A percentile compares a stretch with the other conserved stretches of the same genome.
phyloP scores from a whole-genome alignment of 306 rosid genomes.

The Vicia faba region DNA sequence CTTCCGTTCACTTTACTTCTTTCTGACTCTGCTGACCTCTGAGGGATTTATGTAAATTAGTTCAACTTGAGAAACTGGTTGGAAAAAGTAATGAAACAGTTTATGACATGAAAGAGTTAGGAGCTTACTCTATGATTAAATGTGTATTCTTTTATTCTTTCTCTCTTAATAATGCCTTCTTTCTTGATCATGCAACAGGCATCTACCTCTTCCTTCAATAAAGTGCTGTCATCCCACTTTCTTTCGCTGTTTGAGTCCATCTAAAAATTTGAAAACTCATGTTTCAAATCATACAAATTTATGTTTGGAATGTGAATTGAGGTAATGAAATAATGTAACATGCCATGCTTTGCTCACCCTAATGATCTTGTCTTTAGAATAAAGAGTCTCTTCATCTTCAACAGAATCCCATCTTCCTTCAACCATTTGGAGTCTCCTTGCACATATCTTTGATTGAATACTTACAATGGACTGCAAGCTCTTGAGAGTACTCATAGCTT shows the following conservation, averaged over 20 bases:
- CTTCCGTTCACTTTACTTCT: no score
- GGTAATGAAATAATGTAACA: no score
- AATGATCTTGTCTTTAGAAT: no score
- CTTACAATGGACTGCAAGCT: constrained; percentile 85
- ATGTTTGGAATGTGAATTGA: no score
- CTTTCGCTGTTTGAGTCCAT: constrained; percentile 65
- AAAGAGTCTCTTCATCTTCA: constrained; percentile 48
- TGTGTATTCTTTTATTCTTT: constrained; percentile 67
- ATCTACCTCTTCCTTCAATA: constrained; percentile 69
- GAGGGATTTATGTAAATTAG: no score
- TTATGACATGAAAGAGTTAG: background rate
- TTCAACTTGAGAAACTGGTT: no score
- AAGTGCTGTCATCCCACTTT: constrained; percentile 75
- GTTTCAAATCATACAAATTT: no score
- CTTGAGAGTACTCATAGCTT: constrained; percentile 78
- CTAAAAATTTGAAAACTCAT: no score
- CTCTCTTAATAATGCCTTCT: constrained; percentile 68
- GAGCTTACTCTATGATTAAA: constrained; percentile 69
- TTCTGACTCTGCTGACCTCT: no score
- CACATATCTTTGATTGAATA: constrained; percentile 70
- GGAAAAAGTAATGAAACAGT: no score
- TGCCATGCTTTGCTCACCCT: no score
- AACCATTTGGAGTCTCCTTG: constrained; percentile 61
- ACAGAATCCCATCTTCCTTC: constrained; percentile 45
- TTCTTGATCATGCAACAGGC: constrained; percentile 59